Evolutionary conservation across 345 rosid genomes (phyloP).

Genomic region (Cardamine resedifolia): DNA sequence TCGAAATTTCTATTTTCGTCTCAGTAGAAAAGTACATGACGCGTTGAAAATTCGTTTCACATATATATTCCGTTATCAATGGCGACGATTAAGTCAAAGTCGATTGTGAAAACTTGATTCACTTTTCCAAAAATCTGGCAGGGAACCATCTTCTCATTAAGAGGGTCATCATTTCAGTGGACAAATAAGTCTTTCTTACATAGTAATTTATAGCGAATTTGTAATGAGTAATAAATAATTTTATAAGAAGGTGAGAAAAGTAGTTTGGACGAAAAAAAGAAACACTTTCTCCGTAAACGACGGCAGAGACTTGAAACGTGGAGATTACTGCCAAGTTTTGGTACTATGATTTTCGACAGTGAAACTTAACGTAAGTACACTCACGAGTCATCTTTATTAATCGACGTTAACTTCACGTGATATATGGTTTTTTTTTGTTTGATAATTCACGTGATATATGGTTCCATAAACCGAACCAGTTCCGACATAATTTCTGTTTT

Average conservation of each 20-base stretch:
- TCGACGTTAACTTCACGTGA: no score
- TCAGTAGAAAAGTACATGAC: conserved; percentile 3
- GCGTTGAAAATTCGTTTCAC: not conserved
- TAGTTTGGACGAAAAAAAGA: not conserved
- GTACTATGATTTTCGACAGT: not conserved
- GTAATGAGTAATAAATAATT: no score
- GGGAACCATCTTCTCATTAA: conserved; percentile 4
- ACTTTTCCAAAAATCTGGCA: conserved; percentile 24
- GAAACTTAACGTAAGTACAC: not conserved
- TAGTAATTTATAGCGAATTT: not conserved
- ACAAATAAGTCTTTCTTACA: not conserved
- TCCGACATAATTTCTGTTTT: no score
- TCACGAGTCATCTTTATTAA: conserved; percentile 22
- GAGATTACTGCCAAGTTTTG: not conserved
- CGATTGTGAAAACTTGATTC: conserved; percentile 28
- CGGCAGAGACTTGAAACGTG: conserved; percentile 13
- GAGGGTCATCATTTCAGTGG: conserved; percentile 2
- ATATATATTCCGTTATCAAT: not conserved
- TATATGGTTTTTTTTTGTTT: no score
- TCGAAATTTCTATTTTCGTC: conserved; percentile 1
- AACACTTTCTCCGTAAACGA: conserved; percentile 6
- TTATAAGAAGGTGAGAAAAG: not conserved
- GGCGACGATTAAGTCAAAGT: conserved; percentile 22
- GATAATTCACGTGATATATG: no score
- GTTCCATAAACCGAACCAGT: no score